These are phyloP conservation scores for Boletus sp. DNA, from an alignment of 1,284 basidiomycete species.

Conservation along the genomic window DNA sequence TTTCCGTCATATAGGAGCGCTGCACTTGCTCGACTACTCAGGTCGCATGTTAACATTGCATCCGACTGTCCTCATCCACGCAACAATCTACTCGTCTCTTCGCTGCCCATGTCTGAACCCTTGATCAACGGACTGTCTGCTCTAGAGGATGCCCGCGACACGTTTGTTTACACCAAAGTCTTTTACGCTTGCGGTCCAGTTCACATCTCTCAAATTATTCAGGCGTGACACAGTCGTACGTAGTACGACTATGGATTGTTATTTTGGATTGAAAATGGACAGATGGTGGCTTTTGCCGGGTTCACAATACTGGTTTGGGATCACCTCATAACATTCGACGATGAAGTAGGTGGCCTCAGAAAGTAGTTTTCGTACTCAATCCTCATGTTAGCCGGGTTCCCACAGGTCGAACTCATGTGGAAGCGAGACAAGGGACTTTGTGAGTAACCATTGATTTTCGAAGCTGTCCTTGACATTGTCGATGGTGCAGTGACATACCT, in stretches of 20 bases:
- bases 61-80: neutral
- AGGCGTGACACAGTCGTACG: slow-evolving; percentile 19
- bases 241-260: neutral
- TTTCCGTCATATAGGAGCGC: neutral
- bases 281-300: slow-evolving; percentile 40
- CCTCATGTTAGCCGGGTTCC: neutral
- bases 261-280: slow-evolving; percentile 1
- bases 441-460: slow-evolving; percentile 20
- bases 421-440: slow-evolving; percentile 33
- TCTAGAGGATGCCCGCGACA: neutral
- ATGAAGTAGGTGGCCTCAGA: slow-evolving; percentile 33
- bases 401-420: slow-evolving; percentile 40
- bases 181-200: neutral
- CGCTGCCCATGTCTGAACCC: slow-evolving; percentile 4
- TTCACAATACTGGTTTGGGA: slow-evolving; percentile 46
- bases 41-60: neutral
- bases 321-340: slow-evolving; percentile 41
- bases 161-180: slow-evolving; percentile 4
- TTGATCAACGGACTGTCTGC: neutral
- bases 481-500: slow-evolving; percentile 32
- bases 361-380: neutral
- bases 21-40: neutral
- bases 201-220: slow-evolving; percentile 2
- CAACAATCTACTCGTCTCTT: neutral
- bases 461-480: neutral